Conservation (phyloP, 2,329 filamentous ascomycete species). For the Elsinoe batatas region DNA sequence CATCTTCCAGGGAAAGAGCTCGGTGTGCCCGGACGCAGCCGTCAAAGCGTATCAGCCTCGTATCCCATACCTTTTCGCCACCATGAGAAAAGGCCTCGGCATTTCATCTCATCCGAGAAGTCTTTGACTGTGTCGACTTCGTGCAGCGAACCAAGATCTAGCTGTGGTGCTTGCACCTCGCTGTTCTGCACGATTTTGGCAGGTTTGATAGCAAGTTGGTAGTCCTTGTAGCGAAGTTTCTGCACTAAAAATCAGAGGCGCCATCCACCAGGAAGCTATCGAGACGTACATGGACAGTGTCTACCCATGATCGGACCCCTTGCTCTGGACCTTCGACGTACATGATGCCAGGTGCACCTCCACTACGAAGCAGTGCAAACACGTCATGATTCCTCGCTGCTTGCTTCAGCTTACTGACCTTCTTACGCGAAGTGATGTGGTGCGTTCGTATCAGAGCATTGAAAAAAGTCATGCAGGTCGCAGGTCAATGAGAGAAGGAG, state of each 20-base stretch:
- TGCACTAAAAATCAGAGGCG: constrained; percentile 14
- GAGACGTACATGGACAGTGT: constrained; percentile 44
- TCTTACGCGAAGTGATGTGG: constrained; percentile 73
- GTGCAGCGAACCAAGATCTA: constrained; percentile 35
- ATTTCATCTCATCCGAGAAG: constrained; percentile 53
- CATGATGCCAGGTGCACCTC: constrained; percentile 66
- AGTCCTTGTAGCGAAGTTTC: constrained; percentile 61
- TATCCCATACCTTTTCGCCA: constrained; percentile 61
- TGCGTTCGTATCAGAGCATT: constrained; percentile 66
- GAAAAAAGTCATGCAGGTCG: constrained; percentile 23
- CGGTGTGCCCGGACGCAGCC: too few relatives aligned
- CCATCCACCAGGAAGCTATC: neutral
- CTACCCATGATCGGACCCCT: constrained; percentile 54
- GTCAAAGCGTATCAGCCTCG: neutral
- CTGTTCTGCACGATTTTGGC: constrained; percentile 26
- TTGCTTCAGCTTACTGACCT: constrained; percentile 54
- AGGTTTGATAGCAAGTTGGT: constrained; percentile 51
- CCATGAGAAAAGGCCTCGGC: constrained; percentile 51
- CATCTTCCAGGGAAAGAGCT: too few relatives aligned
- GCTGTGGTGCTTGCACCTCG: constrained; percentile 2
- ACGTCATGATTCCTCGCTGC: constrained; percentile 51
- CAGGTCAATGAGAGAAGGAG: neutral
- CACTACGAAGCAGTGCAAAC: constrained; percentile 56
- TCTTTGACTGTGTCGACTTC: constrained; percentile 56
- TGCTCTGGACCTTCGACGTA: constrained; percentile 57